Percentiles rank a stretch among this genome's conserved stretches.
Evolutionary conservation across 75 land plant genomes (phyloP).

Genomic region (Picea sitchensis): DNA sequence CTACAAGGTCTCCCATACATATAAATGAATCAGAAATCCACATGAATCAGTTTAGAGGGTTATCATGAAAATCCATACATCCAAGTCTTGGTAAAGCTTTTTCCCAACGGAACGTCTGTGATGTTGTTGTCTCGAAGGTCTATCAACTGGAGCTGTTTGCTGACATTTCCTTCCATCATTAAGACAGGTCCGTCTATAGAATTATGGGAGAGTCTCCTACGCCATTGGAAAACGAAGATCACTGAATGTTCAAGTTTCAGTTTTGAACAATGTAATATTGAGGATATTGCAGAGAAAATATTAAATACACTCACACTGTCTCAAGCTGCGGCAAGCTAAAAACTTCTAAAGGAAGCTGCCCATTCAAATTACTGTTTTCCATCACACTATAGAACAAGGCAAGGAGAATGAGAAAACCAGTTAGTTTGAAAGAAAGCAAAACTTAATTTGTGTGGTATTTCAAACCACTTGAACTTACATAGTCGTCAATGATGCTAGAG

Average conservation of each 20-base stretch:
- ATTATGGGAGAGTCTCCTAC: slow-evolving; percentile 55
- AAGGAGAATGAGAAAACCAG: no score
- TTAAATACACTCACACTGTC: slow-evolving; percentile 35
- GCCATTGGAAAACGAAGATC: neutral
- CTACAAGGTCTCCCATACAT: no score
- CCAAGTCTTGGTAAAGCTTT: slow-evolving; percentile 21
- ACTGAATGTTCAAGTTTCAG: neutral
- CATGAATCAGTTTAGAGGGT: no score
- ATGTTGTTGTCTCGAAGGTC: slow-evolving; percentile 51
- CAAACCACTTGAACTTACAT: slow-evolving; percentile 34
- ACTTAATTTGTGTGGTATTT: neutral
- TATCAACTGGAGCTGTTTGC: slow-evolving; percentile 30
- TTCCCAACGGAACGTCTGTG: slow-evolving; percentile 8
- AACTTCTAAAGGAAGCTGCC: slow-evolving; percentile 27
- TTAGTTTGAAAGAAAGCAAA: no score
- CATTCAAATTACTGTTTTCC: slow-evolving; percentile 39
- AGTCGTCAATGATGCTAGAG: slow-evolving; percentile 40
- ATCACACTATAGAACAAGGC: slow-evolving; percentile 21
- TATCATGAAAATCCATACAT: slow-evolving; percentile 22
- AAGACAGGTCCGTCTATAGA: slow-evolving; percentile 37
- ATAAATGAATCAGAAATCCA: no score
- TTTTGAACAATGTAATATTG: neutral
- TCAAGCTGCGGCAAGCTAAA: slow-evolving; percentile 48
- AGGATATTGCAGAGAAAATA: neutral
- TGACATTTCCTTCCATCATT: slow-evolving; percentile 22